These are phyloP conservation scores for Butyriboletus loyo DNA, from an alignment of 768 basidiomycete genomes.

Conservation along the genomic window DNA sequence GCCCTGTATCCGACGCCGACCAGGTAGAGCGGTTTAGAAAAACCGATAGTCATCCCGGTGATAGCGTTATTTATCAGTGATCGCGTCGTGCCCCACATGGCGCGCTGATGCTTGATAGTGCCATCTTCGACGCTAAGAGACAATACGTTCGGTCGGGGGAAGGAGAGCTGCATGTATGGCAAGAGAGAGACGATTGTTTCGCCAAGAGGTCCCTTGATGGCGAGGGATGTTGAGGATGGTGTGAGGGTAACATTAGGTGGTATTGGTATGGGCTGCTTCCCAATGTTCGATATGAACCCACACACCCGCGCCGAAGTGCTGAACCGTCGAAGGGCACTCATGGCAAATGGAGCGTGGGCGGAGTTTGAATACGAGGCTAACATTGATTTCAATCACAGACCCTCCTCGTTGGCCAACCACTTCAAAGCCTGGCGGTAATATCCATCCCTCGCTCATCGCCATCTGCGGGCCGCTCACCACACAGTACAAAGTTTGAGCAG, in stretches of 20 bases:
- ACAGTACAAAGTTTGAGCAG: too few species aligned
- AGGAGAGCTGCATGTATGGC: constrained; percentile 42
- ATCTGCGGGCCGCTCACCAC: too few species aligned
- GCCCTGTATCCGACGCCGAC: constrained; percentile 96
- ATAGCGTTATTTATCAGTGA: constrained; percentile 89
- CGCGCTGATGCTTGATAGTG: constrained; percentile 70
- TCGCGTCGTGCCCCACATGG: constrained; percentile 95
- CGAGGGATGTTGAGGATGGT: constrained; percentile 35
- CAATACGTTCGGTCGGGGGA: constrained; percentile 33
- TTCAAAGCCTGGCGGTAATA: background rate
- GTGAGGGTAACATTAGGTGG: constrained; percentile 46
- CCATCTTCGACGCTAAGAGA: constrained; percentile 53
- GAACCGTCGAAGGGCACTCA: constrained; percentile 38
- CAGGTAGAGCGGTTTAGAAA: constrained; percentile 76
- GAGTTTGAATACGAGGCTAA: background rate
- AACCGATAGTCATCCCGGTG: constrained; percentile 85
- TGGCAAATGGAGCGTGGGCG: background rate
- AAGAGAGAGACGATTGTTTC: constrained; percentile 45
- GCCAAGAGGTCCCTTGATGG: constrained; percentile 61
- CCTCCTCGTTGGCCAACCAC: background rate
- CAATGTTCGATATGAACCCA: constrained; percentile 55
- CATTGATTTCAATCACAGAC: background rate
- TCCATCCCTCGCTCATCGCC: too few species aligned
- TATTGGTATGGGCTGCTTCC: constrained; percentile 56
- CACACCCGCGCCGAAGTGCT: constrained; percentile 47